phyloP scores from a whole-genome alignment of 2,329 filamentous ascomycete genomes.

The Alternaria triticimaculans region DNA sequence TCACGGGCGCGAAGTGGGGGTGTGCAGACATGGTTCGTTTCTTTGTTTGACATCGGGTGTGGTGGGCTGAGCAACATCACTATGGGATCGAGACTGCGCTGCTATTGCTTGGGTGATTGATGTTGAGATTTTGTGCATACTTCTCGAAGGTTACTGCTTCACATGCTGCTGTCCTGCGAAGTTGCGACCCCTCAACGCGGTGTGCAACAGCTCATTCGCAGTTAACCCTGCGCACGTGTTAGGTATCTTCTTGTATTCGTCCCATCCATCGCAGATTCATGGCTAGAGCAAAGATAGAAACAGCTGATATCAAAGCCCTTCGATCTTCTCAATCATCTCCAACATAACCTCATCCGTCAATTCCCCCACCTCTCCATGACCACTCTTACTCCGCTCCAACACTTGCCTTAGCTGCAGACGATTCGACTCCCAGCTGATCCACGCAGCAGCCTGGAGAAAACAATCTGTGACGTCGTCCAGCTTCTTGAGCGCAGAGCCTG shows the following conservation, averaged over 20 bases:
- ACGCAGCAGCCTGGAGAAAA: constrained; percentile 77
- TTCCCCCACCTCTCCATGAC: not conserved
- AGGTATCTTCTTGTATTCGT: not conserved
- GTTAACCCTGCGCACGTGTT: not conserved
- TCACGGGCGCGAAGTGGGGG: not conserved
- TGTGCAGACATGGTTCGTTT: not conserved
- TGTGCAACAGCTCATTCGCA: not conserved
- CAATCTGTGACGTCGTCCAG: constrained; percentile 84
- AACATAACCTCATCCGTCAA: constrained; percentile 12
- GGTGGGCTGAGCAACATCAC: not conserved
- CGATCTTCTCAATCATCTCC: constrained; percentile 15
- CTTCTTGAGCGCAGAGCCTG: constrained; percentile 55
- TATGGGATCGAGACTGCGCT: too few relatives aligned
- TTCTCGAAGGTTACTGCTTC: not conserved
- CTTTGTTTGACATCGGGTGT: not conserved
- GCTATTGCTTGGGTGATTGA: not conserved
- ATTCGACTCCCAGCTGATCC: constrained; percentile 77
- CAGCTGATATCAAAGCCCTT: not conserved
- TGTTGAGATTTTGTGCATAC: not conserved
- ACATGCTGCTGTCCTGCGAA: too few relatives aligned
- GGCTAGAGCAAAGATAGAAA: not conserved
- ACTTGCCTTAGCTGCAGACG: constrained; percentile 24
- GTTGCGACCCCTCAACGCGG: not conserved
- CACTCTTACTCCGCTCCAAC: not conserved
- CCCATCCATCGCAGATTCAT: too few relatives aligned